Evolutionary conservation across 257 asterid species (phyloP), one percentile per base, ranked within the genome.

Genomic region (Solanum ossicruentum): DNA sequence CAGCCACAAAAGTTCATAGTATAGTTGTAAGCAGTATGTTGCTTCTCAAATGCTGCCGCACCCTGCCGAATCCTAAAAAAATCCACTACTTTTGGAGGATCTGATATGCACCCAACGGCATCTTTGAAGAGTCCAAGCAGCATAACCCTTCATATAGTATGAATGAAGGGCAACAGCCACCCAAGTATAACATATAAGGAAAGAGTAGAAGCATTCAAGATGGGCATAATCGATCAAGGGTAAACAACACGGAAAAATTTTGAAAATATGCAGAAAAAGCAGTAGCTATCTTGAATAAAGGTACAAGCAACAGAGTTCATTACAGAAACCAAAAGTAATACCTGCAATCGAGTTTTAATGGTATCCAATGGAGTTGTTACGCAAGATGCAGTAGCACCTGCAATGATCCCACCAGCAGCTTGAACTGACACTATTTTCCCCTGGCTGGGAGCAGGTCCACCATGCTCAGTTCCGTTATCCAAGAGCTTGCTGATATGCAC

Each of bases 331-430:
- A 78, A 32, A 16, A 47, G 47, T 20, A 66, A 49, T 85, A 91
- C 99, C 95, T 96, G 99, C 83, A 96, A 90, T 84, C 99, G 95
- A 65, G 99, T 96, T 88, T 96, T 96, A 51, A 96, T 95, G 47
- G 99, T 96, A 84, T 96, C 98, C 92, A 96, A 81, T 55, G 99
- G 99, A 69, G 97, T 95, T 67, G 99, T 96, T 82, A 96, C 86
- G 85, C 92, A 93, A 81, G 99, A 93, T 86, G 99, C 97, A 84
- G 98, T 88, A 21, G 98, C 97, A 85, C 97, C 99, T 8, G 98
- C 99, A 75, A 91, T 21, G 89, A 95, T 90, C 85, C 98, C 99
- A 83, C 99, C 99, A 70, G 94, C 95, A 86, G 97, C 99, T 91
- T 96, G 99, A 85, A 93, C 99, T 88, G 86, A 9, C 78, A 96